Base-by-base conservation (phyloP, 1,284 basidiomycete species). In the Acaromyces ingoldii region DNA sequence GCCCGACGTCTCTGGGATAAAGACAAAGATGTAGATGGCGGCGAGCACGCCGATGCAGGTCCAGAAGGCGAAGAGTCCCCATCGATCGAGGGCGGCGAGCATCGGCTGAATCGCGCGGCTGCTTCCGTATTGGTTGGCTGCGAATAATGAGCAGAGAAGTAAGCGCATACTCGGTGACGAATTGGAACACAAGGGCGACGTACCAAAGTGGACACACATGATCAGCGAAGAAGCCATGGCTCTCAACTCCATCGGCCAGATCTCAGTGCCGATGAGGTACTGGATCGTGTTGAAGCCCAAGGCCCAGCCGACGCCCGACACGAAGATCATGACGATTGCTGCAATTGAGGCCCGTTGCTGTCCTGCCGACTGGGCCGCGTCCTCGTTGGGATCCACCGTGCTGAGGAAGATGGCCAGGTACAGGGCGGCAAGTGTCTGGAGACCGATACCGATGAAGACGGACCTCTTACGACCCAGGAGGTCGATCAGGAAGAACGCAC, bases 261-360 rank as follows among this genome's bases (percentile, higher is more conserved):
- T 56, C 51, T 62, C 57, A 21, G 60, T 58, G 45, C 59, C 51
- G 3, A 49, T 46, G 5, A 60, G 53, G 51, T 64, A 64, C 44
- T 64, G 62, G 31, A 64, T 56, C 22, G 54, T 52, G 52, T 64
- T 64, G 54, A 64, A 56, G 33, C 59, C 62, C 34, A 58, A 52
- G 19, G 62, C 59, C 59, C 58, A 64, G 1, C 56, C 55, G 10
- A 60, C 46, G 39, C 59, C 62, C 2, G 54, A 57, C 6, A 64
- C 51, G 41, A 58, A 64, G 50, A 64, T 58, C 28, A n/a, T n/a
- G n/a, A n/a, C n/a, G n/a, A n/a, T n/a, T n/a, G n/a, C n/a, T n/a
- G n/a, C n/a, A n/a, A 24, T 53, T 46, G 7, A 54, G 57, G 15
- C 58, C 31, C 3, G 60, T 57, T 1, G 60, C 60, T 17, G 58